Percentiles rank a stretch among this genome's conserved stretches.
phyloP scores from a whole-genome alignment of 805 yeast species.

The Sugiyamaella boreocaroliniensis region DNA sequence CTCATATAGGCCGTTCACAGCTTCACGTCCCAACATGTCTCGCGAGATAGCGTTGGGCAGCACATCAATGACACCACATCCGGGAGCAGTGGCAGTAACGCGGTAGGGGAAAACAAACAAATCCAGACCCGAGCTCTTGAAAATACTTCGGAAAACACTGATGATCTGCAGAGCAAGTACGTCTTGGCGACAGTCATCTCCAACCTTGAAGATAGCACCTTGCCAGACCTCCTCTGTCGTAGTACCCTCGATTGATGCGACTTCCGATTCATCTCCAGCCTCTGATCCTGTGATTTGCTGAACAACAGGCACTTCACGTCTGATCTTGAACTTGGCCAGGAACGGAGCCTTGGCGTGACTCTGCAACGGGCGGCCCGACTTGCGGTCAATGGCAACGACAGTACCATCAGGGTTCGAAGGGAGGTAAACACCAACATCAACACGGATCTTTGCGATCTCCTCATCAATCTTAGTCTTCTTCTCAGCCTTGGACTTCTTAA shows the following conservation, averaged over 20 bases:
- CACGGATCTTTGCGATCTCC: slow-evolving; percentile 74
- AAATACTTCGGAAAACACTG: slow-evolving; percentile 83
- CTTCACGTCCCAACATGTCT: slow-evolving; percentile 98
- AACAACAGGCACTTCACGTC: slow-evolving; percentile 41
- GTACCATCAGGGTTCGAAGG: slow-evolving; percentile 96
- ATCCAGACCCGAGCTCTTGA: slow-evolving; percentile 84
- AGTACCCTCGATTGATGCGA: slow-evolving; percentile 21
- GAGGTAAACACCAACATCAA: slow-evolving; percentile 77
- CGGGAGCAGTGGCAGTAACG: slow-evolving; percentile 98
- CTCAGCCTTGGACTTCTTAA: slow-evolving; percentile 91
- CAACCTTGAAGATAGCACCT: slow-evolving; percentile 96
- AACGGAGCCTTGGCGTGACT: slow-evolving; percentile 99
- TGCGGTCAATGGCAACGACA: slow-evolving; percentile 85
- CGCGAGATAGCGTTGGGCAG: slow-evolving; percentile 91
- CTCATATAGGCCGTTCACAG: slow-evolving; percentile 93
- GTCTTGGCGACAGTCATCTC: slow-evolving; percentile 98
- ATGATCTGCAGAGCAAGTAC: slow-evolving; percentile 88
- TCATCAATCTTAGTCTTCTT: slow-evolving; percentile 94
- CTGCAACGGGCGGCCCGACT: slow-evolving; percentile 89
- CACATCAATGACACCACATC: slow-evolving; percentile 98
- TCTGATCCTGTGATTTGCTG: slow-evolving; percentile 23
- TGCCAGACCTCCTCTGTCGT: slow-evolving; percentile 65
- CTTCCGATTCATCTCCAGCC: slow-evolving; percentile 21
- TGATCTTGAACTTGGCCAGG: slow-evolving; percentile 89
- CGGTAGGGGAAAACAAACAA: slow-evolving; percentile 87